Evolutionary conservation across 2,329 filamentous ascomycete species (phyloP).

Genomic region (Lasiodiplodia sp.): DNA sequence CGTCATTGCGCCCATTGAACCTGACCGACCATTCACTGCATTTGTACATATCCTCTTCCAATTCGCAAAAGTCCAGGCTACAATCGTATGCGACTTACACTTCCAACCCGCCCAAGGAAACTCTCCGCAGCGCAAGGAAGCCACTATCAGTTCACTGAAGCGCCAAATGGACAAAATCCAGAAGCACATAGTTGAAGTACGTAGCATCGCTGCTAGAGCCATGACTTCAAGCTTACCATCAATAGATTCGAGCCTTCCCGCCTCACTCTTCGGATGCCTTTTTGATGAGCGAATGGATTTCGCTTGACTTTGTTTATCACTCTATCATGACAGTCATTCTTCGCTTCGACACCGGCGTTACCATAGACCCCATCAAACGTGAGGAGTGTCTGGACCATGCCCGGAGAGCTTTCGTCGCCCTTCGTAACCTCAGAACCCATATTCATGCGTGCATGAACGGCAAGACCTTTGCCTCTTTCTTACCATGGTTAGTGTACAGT

Average conservation of each 20-base stretch:
- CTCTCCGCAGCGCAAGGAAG: slow-evolving; percentile 32
- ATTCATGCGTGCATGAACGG: slow-evolving; percentile 40
- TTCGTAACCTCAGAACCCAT: slow-evolving; percentile 38
- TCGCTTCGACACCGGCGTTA: slow-evolving; percentile 42
- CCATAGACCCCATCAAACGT: slow-evolving; percentile 39
- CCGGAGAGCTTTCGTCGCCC: slow-evolving; percentile 41
- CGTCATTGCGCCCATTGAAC: slow-evolving; percentile 37
- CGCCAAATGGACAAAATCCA: slow-evolving; percentile 38
- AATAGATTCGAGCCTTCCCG: slow-evolving; percentile 33
- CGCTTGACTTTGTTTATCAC: slow-evolving; percentile 44
- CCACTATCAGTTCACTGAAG: slow-evolving; percentile 33
- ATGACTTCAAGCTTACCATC: slow-evolving; percentile 34
- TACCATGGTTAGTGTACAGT: slow-evolving; percentile 31
- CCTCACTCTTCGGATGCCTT: slow-evolving; percentile 32
- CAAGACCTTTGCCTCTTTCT: slow-evolving; percentile 42
- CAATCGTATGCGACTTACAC: slow-evolving; percentile 35
- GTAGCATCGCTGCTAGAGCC: neutral
- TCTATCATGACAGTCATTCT: slow-evolving; percentile 43
- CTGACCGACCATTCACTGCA: slow-evolving; percentile 37
- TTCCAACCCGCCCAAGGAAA: slow-evolving; percentile 34
- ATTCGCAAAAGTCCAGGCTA: slow-evolving; percentile 41
- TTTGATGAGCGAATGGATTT: slow-evolving; percentile 42
- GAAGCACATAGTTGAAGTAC: slow-evolving; percentile 37
- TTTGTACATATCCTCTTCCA: slow-evolving; percentile 40
- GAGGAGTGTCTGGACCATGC: slow-evolving; percentile 43